A percentile compares a stretch with the other conserved stretches of the same genome.
phyloP scores from a whole-genome alignment of 306 rosid genomes.

The Heteromeles arbutifolia region DNA sequence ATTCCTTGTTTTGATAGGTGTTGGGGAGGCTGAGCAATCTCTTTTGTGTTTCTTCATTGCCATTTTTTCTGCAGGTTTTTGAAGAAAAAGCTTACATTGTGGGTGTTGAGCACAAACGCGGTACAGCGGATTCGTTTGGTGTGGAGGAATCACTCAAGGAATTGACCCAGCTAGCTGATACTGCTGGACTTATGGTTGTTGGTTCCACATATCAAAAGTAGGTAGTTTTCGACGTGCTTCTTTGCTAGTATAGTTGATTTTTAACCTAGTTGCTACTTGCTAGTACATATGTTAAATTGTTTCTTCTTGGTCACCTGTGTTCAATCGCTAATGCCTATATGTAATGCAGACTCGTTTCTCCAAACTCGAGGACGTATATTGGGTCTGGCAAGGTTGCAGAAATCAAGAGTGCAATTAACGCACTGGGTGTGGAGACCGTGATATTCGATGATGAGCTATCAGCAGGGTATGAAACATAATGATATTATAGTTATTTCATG shows the following conservation, averaged over 20 bases:
- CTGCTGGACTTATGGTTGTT: constrained; percentile 84
- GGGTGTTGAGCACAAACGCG: constrained; percentile 72
- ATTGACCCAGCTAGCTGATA: constrained; percentile 82
- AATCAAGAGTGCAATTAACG: constrained; percentile 81
- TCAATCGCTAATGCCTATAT: constrained; percentile 9
- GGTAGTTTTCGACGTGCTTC: background rate
- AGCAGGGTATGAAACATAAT: constrained; percentile 56
- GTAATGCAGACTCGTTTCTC: constrained; percentile 60
- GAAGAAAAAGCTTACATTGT: constrained; percentile 86
- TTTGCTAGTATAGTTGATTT: background rate
- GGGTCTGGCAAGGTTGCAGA: constrained; percentile 96
- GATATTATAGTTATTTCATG: constrained; percentile 1
- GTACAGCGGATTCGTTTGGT: constrained; percentile 42
- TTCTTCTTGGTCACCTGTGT: background rate
- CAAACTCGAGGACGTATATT: constrained; percentile 88
- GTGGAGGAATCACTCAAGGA: constrained; percentile 73
- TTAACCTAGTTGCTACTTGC: background rate
- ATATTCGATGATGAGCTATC: constrained; percentile 94
- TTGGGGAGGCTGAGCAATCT: background rate
- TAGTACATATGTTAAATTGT: background rate
- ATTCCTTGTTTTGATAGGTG: background rate
- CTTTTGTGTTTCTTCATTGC: no score
- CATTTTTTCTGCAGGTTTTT: constrained; percentile 42
- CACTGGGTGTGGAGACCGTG: constrained; percentile 71
- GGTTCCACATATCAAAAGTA: constrained; percentile 83